Base-by-base conservation (phyloP, 2,329 filamentous ascomycete species). In the Stagonosporopsis chrysanthemi region DNA sequence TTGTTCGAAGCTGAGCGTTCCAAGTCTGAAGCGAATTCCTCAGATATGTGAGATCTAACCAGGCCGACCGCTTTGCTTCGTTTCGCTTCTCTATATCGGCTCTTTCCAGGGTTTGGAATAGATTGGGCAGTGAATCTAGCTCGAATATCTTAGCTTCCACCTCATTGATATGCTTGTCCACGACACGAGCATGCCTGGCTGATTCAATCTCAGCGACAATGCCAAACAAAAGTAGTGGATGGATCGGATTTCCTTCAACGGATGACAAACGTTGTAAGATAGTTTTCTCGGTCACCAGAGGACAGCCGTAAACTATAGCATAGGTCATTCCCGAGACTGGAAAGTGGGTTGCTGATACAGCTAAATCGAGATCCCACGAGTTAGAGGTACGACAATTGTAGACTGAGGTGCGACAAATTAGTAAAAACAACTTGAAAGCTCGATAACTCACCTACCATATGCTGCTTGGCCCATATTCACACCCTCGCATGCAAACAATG, bases 31-130 rank as follows among this genome's bases (percentile, higher is more conserved):
- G 23, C 1, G 52, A 56, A 33, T 66, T 65, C 9, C 57, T 38
- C 6, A 68, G 45, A 23, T 68, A 68, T 5, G 43, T 50, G 12
- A 68, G 26, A 48, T 68, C 61, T 6, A 68, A 49, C 51, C 56
- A 68, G 14, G 59, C 44, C 3, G 42, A 44, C 11, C 62, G 57
- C 31, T 66, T 68, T 15, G 50, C 57, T 22, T 47, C 19, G 42
- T 53, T 63, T 12, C 58, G 33, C 28, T 19, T 40, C 39, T 63
- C 55, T 1, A 47, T 35, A 4, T 63, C 58, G 4, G 12, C 45
- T 40, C 26, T 47, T 2, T 24, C n/a, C 26, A 31, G 26, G 11
- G 19, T 28, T 19, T 41, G 15, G 7, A 39, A 8, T 7, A 29
- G 41, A 7, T 35, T 33, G 5, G 39, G 14, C 22, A 51, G 36